These are phyloP conservation scores for Epichloe baconii DNA, from an alignment of 2,329 filamentous ascomycete genomes.

Conservation along the genomic window DNA sequence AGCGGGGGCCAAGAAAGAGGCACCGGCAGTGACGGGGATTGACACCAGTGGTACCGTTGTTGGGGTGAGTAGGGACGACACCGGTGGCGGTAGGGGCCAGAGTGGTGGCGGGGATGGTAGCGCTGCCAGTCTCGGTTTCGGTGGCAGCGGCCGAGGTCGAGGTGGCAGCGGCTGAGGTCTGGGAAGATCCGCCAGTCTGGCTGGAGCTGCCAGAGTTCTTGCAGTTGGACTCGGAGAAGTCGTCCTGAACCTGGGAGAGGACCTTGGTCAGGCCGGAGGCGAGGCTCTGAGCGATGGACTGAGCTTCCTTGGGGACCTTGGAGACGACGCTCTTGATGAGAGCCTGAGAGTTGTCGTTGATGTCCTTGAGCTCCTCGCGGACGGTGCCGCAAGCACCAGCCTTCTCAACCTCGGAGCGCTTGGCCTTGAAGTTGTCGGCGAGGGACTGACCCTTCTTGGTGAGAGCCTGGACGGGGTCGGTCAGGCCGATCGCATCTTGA, in stretches of 20 bases:
- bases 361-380: slow-evolving; percentile 11
- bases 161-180: background rate
- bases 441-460: slow-evolving; percentile 15
- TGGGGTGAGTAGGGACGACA: slow-evolving; percentile 2
- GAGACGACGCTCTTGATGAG: slow-evolving; percentile 17
- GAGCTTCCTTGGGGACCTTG: slow-evolving; percentile 17
- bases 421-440: slow-evolving; percentile 12
- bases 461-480: slow-evolving; percentile 10
- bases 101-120: slow-evolving; percentile 1
- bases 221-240: slow-evolving; percentile 18
- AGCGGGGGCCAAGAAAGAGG: slow-evolving; percentile 8
- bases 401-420: slow-evolving; percentile 16
- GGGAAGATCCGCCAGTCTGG: background rate
- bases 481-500: slow-evolving; percentile 9
- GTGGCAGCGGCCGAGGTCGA: background rate
- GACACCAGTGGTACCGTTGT: background rate
- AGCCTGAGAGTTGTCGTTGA: slow-evolving; percentile 13
- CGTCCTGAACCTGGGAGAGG: slow-evolving; percentile 11
- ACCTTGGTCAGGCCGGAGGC: slow-evolving; percentile 13
- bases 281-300: slow-evolving; percentile 15
- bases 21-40: slow-evolving; percentile 8
- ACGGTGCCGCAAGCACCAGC: slow-evolving; percentile 16
- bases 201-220: slow-evolving; percentile 10
- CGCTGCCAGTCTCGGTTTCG: background rate
- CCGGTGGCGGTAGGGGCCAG: slow-evolving; percentile 1